Evolutionary conservation across 2,329 filamentous ascomycete species (phyloP).

Genomic region (Volutella citrinella): DNA sequence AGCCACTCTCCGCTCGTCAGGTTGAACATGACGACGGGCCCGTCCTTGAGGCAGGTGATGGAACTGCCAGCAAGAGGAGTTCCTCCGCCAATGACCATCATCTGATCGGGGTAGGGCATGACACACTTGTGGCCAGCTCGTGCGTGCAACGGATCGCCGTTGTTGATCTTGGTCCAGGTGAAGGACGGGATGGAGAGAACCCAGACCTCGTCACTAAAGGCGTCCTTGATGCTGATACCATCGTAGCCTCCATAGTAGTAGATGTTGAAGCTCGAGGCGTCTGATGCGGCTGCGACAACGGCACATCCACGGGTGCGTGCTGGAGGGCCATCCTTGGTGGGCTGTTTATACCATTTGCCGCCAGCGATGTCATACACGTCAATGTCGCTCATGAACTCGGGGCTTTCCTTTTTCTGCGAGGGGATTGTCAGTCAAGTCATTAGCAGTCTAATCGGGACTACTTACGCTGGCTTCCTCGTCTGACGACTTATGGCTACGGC

Average conservation of each 20-base stretch:
- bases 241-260: conserved; percentile 81
- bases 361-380: conserved; percentile 74
- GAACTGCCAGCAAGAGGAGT: conserved; percentile 26
- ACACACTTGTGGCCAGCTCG: conserved; percentile 75
- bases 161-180: conserved; percentile 63
- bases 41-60: conserved; percentile 46
- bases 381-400: conserved; percentile 67
- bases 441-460: no score
- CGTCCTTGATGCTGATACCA: conserved; percentile 38
- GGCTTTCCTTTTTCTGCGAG: conserved; percentile 58
- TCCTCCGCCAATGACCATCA: conserved; percentile 74
- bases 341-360: conserved; percentile 66
- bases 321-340: conserved; percentile 58
- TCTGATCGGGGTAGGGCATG: conserved; percentile 73
- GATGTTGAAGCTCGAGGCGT: conserved; percentile 74
- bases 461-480: conserved; percentile 33
- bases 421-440: conserved; percentile 1
- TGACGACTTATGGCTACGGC: conserved; percentile 20
- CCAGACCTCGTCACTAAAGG: conserved; percentile 69
- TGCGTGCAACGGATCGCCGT: conserved; percentile 49
- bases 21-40: conserved; percentile 67
- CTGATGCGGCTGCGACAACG: conserved; percentile 67
- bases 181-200: conserved; percentile 77
- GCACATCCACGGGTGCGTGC: conserved; percentile 67
- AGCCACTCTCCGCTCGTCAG: conserved; percentile 68